Evolutionary conservation across 139 green algal genomes (phyloP), one percentile per base, ranked within the genome.

Genomic region (Mesotaenium endlicherianum): DNA sequence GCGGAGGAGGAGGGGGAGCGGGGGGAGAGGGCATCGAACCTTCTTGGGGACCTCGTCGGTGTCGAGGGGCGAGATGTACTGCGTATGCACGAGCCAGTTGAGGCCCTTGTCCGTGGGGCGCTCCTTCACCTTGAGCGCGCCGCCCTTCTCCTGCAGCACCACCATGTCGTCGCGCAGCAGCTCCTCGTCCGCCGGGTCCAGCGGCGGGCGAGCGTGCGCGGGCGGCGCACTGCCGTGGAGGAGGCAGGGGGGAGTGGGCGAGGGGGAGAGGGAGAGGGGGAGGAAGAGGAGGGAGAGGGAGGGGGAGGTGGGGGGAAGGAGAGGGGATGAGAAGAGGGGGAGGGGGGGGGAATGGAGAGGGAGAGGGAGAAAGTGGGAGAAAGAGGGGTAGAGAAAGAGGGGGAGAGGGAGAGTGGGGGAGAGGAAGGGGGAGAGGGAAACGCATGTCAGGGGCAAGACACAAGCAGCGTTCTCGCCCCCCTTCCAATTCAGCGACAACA

Each of bases 51-150:
- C 60, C 20, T 14, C 11, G 41, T 86, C 80, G 34, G 38, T 17
- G 38, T 55, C 74, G 8, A 70, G 34, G n/a, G 72, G 26, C 3
- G 80, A 80, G 42, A 86, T 86, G 70, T 86, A 86, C 57, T 85
- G 74, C 38, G 80, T 86, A 17, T 86, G 47, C 50, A 86, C 80
- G 1, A 86, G 80, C 80, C 80, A 86, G 49, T 77, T 86, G 36
- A 86, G 20, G 44, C 74, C 74, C 26, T 86, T 30, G 4, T 86
- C 80, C 30, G 74, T 57, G 2, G 80, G 80, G 3, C 80, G 49
- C 6, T 80, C 80, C 75, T 86, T 86, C 38, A 76, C 26, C 41
- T 77, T 74, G 20, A 85, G 31, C 31, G 17, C 80, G 53, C 43
- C 36, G 49, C 36, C 43, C 41, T 39, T 64, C 20, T 39, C n/a